Evolutionary conservation across 805 yeast species (phyloP), one percentile per base, ranked within the genome.

Genomic region (Teunomyces tritomae): DNA sequence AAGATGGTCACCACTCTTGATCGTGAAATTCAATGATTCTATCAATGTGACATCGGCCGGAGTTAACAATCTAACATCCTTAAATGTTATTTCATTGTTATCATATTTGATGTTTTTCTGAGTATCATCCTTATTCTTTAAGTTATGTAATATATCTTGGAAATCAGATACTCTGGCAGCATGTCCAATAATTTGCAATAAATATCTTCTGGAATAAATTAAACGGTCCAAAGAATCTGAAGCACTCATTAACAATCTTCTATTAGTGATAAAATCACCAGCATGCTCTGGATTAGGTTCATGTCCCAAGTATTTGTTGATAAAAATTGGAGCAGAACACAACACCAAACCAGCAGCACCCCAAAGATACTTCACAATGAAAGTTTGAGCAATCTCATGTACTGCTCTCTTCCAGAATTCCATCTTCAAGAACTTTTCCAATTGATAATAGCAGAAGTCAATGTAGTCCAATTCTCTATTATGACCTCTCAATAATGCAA

Each of bases 341-440:
- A 91, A 74, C 0, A 84, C 80, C 50, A 91, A 76, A 8, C 98
- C 98, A 28, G 94, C 89, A 2, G 97, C 98, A 52, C 98, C 98
- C 91, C 97, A 86, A 43, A 89, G 81, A 67, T 91, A 91, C 68
- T 91, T 91, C 51, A 91, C 91, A 46, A 89, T 83, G 58, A 90
- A 91, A 43, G 86, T 88, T 55, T 92, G 94, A 1, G 92, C 87
- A 55, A 88, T 79, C 60, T 90, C 90, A 66, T 90, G 92, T 24
- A 86, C 64, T 27, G 92, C 84, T 70, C 85, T 77, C 56, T 87
- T 84, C 68, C 87, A 80, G 53, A 86, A 78, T 60, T 87, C 91
- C 68, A 83, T 79, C 58, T 86, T 81, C 54, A 85, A 76, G 65
- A 90, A 92, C 50, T 84, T 74, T 54, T 87, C 94, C 55, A 90